These are phyloP conservation scores for Vaccinium myrtillus DNA, from an alignment of 148 eudicot genomes.

Conservation along the genomic window DNA sequence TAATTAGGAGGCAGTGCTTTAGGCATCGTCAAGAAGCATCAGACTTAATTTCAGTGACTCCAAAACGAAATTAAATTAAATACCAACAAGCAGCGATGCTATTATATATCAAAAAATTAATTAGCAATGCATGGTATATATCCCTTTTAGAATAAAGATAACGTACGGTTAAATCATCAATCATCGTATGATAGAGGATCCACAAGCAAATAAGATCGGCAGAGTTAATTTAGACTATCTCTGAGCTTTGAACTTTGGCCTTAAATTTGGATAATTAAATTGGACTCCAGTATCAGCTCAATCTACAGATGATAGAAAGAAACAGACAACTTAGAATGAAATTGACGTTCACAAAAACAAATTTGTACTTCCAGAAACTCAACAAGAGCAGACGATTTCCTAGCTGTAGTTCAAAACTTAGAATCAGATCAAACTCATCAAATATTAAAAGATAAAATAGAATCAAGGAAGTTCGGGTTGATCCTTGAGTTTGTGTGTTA, in stretches of 20 bases:
- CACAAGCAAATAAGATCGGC: neutral
- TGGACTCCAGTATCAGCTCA: slow-evolving; percentile 77
- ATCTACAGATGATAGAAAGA: slow-evolving; percentile 35
- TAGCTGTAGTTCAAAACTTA: slow-evolving; percentile 71
- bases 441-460: neutral
- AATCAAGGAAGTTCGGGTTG: neutral
- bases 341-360: neutral
- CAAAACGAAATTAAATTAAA: too few relatives aligned
- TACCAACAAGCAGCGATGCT: too few relatives aligned
- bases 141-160: neutral
- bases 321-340: slow-evolving; percentile 10
- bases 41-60: too few relatives aligned
- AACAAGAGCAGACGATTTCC: slow-evolving; percentile 38
- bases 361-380: neutral
- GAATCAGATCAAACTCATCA: neutral
- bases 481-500: neutral
- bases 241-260: slow-evolving; percentile 77
- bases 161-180: too few relatives aligned
- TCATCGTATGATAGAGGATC: neutral
- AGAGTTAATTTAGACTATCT: slow-evolving; percentile 51
- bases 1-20: too few relatives aligned
- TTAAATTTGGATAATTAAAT: slow-evolving; percentile 74
- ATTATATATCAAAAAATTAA: neutral
- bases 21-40: too few relatives aligned
- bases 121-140: neutral